Base-by-base conservation (phyloP, 495 filamentous ascomycete species). In the Penicillium cataractarum region DNA sequence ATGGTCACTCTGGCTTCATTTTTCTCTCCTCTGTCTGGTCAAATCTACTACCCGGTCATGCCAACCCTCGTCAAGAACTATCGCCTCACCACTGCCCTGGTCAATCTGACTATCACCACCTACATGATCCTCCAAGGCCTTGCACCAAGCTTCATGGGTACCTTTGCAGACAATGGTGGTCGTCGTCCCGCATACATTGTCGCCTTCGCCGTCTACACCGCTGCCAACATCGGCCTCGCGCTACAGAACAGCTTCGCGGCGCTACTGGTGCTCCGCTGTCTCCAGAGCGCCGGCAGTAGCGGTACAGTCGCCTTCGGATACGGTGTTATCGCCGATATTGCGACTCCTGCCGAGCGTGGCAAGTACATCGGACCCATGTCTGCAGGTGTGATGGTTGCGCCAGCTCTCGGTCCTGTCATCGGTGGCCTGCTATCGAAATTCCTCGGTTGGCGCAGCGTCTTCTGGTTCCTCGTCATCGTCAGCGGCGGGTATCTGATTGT, bases 21-120 rank as follows among this genome's bases (percentile, higher is more conserved):
- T 46, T 71, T 77, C 63, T 90, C 87, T 0, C 88, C 89, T 4
- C 80, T 91, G 54, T 88, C 86, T 0, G 85, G 85, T 21, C 89
- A 88, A 37, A 82, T 82, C 42, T 83, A 83, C 59, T 78, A 80
- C 29, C 80, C 80, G 0, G 72, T 56, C 35, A 56, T 56, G 53
- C 53, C 53, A 3, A 56, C 53, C 4, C 53, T 56, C 10, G 35
- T 56, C 21, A 24, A 56, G 10, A 56, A 27, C 53, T 39, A 56
- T 6, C 52, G 39, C 75, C 3, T 83, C 6, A 65, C 74, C 1
- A 52, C 50, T 2, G 72, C 71, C 5, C 62, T 81, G 21, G 46
- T 83, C 58, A 79, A 83, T 60, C 63, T 82, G 26, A 82, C 79
- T 0, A 66, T 82, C 22, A 83, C 79, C 5, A 72, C 76, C 5